Percentiles rank a stretch among this genome's conserved stretches.
These are phyloP conservation scores for Cryptosporidium bovis DNA, from an alignment of 169 alveolate genomes.

Conservation along the genomic window DNA sequence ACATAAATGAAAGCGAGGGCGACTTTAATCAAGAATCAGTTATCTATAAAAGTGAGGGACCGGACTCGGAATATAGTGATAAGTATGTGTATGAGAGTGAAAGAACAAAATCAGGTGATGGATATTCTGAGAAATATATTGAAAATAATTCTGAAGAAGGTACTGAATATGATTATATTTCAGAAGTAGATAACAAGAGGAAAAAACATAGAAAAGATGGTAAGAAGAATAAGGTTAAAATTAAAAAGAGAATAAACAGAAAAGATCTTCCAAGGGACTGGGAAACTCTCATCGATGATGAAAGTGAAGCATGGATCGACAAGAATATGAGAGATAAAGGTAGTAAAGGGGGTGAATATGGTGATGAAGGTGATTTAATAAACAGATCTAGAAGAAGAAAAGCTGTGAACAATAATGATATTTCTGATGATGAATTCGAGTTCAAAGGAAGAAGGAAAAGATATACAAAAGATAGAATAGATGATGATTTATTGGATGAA, in stretches of 20 bases:
- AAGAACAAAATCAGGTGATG: background rate
- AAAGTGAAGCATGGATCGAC: constrained; percentile 31
- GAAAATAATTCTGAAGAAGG: constrained; percentile 9
- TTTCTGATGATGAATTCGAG: background rate
- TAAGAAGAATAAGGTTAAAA: background rate
- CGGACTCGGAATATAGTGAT: constrained; percentile 10
- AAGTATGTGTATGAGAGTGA: background rate
- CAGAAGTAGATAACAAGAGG: constrained; percentile 15
- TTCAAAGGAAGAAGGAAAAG: background rate
- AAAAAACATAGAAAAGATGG: background rate
- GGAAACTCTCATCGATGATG: constrained; percentile 35
- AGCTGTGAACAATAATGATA: background rate
- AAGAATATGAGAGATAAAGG: constrained; percentile 11
- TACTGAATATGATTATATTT: constrained; percentile 25
- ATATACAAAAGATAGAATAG: background rate
- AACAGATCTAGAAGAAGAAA: constrained; percentile 8
- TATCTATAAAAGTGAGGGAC: constrained; percentile 4
- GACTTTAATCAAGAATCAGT: background rate
- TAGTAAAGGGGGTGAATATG: background rate
- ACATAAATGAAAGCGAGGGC: constrained; percentile 5
- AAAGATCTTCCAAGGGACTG: constrained; percentile 11
- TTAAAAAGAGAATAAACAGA: background rate
- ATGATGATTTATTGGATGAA: background rate
- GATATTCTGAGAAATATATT: background rate
- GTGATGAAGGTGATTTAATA: background rate